phyloP scores from a whole-genome alignment of 2,329 filamentous ascomycete species.

The Epichloe bromicola region DNA sequence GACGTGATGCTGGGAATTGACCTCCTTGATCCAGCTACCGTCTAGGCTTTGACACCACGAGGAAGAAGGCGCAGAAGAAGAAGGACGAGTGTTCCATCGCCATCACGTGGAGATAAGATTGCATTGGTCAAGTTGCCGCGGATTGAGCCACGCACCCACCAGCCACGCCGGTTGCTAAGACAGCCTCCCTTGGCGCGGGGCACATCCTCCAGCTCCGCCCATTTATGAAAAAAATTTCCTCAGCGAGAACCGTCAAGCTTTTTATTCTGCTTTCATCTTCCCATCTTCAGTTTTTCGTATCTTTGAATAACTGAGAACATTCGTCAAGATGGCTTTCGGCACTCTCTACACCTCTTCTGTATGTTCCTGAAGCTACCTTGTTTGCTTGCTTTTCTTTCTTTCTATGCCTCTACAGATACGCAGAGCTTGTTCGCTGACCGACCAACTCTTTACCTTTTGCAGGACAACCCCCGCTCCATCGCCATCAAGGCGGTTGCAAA shows the following conservation, averaged over 20 bases:
- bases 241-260: constrained; percentile 4
- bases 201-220: constrained; percentile 16
- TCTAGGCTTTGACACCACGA: background rate
- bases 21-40: background rate
- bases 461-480: constrained; percentile 83
- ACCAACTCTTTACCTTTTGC: constrained; percentile 8
- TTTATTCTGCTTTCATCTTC: constrained; percentile 10
- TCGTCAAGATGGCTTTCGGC: constrained; percentile 80
- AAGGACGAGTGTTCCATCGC: background rate
- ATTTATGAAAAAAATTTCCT: constrained; percentile 22
- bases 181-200: constrained; percentile 19
- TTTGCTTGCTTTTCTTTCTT: constrained; percentile 7
- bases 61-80: too few species aligned
- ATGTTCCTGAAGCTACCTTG: constrained; percentile 18
- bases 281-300: background rate
- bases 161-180: constrained; percentile 9
- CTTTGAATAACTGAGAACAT: constrained; percentile 8
- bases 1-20: background rate
- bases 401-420: constrained; percentile 1
- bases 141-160: constrained; percentile 1
- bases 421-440: background rate
- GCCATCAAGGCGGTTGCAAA: constrained; percentile 88
- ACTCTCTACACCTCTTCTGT: constrained; percentile 88
- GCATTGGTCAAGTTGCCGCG: background rate
- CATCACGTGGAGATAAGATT: constrained; percentile 14